phyloP scores from a whole-genome alignment of 495 filamentous ascomycete species.

The Daldinia concentrica region DNA sequence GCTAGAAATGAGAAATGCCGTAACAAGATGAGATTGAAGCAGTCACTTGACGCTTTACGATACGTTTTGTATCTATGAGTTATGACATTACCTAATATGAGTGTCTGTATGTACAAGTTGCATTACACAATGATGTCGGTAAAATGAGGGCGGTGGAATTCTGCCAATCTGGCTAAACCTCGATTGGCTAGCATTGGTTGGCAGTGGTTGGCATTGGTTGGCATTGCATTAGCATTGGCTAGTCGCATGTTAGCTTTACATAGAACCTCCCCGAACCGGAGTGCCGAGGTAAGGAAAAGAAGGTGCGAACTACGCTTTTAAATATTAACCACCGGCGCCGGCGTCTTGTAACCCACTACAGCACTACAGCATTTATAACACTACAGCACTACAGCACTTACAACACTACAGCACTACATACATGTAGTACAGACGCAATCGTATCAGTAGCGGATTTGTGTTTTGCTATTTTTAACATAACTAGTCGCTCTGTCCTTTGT shows the following conservation, averaged over 20 bases:
- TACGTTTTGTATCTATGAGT: not conserved
- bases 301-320: conserved; percentile 8
- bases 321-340: conserved; percentile 15
- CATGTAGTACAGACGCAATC: too few relatives aligned
- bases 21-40: not conserved
- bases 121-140: not conserved
- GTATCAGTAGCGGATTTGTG: too few relatives aligned
- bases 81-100: not conserved
- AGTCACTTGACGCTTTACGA: too few relatives aligned
- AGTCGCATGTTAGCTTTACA: not conserved
- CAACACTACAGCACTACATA: too few relatives aligned
- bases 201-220: conserved; percentile 1
- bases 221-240: too few relatives aligned
- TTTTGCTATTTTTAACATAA: too few relatives aligned
- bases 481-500: not conserved
- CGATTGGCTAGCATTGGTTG: conserved; percentile 20
- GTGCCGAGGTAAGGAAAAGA: conserved; percentile 35
- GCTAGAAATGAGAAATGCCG: conserved; percentile 27
- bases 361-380: not conserved
- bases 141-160: conserved; percentile 25
- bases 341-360: conserved; percentile 3
- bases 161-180: conserved; percentile 27
- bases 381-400: not conserved
- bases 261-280: conserved; percentile 33
- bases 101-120: not conserved